These are phyloP conservation scores for Seminavis robusta DNA, from an alignment of 108 stramenopile species.

Conservation along the genomic window DNA sequence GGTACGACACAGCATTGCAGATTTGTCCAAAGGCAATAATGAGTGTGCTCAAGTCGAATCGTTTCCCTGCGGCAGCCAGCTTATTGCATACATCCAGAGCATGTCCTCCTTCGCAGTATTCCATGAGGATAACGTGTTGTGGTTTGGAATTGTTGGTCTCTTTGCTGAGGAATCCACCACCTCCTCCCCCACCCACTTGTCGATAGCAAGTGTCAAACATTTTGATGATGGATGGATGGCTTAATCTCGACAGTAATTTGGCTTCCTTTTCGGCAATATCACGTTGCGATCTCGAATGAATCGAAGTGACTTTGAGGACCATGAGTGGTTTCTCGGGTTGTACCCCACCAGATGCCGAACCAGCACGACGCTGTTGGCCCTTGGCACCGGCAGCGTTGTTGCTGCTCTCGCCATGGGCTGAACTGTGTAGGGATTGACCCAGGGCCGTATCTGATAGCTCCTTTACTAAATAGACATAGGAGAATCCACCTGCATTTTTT, in stretches of 20 bases:
- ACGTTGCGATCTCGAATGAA: conserved; percentile 60
- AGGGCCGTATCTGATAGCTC: conserved; percentile 29
- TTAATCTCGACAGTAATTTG: conserved; percentile 55
- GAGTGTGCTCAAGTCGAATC: conserved; percentile 68
- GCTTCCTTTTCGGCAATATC: conserved; percentile 90
- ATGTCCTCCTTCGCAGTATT: conserved; percentile 90
- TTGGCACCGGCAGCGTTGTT: conserved; percentile 11
- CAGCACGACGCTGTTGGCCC: conserved; percentile 10
- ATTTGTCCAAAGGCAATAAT: conserved; percentile 88
- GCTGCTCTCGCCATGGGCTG: conserved; percentile 20
- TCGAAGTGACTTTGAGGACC: conserved; percentile 82
- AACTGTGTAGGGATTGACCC: conserved; percentile 3
- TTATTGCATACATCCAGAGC: conserved; percentile 78
- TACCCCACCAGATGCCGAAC: conserved; percentile 3
- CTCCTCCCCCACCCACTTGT: conserved; percentile 15
- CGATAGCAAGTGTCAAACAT: conserved; percentile 63
- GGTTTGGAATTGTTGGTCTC: conserved; percentile 31
- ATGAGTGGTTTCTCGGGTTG: conserved; percentile 25
- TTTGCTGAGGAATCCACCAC: not conserved
- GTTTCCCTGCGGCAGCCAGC: conserved; percentile 33
- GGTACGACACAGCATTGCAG: conserved; percentile 80
- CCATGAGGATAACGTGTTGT: conserved; percentile 91
- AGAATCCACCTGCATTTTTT: conserved; percentile 72
- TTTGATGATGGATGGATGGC: conserved; percentile 69
- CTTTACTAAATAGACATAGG: conserved; percentile 88